Base-by-base conservation (phyloP, 2,329 filamentous ascomycete species). In the Coniochaeta sp. region DNA sequence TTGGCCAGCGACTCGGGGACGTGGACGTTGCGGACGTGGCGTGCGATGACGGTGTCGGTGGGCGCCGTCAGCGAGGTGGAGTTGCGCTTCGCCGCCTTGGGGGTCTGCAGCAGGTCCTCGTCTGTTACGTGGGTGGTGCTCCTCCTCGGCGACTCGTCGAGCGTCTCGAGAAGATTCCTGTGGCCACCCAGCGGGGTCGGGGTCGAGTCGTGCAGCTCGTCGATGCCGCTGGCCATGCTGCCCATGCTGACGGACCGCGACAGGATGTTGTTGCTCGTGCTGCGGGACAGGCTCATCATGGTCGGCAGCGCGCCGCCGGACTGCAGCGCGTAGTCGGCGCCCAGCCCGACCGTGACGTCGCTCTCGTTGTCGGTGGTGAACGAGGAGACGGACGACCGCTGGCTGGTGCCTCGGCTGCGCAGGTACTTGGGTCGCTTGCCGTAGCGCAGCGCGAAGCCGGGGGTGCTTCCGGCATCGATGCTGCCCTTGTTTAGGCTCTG, bases 1-100 rank as follows among this genome's bases (percentile, higher is more conserved):
- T 88, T 87, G 4, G 90, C 91, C 61, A 97, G 80, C 5, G 91
- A 95, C 68, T 95, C 91, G 3, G 93, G 93, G 1, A 97, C 91
- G 61, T 93, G 90, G 16, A 98, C 91, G 68, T 93, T 92, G 66
- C 90, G 89, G 54, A 97, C 89, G 70, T 95, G 93, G 60, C 91
- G 89, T 50, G 92, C 87, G 68, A 97, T 89, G 57, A 92, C 87
- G 2, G 92, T 97, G 70, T 97, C 93, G 1, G 91, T 95, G 2
- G 90, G 90, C 7, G 88, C 84, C 22, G 82, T 77, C 44, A 85
- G 74, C 57, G 82, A 77, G 16, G 67, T 73, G 67, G 68, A 57
- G 19, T 73, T 74, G 64, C 82, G 77, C 68, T 79, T 79, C 61
- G 86, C 78, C 61, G 86, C 78, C 71, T 83, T 88, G 1, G 93